phyloP scores from a whole-genome alignment of 768 basidiomycete genomes.

The Naematelia encephala region DNA sequence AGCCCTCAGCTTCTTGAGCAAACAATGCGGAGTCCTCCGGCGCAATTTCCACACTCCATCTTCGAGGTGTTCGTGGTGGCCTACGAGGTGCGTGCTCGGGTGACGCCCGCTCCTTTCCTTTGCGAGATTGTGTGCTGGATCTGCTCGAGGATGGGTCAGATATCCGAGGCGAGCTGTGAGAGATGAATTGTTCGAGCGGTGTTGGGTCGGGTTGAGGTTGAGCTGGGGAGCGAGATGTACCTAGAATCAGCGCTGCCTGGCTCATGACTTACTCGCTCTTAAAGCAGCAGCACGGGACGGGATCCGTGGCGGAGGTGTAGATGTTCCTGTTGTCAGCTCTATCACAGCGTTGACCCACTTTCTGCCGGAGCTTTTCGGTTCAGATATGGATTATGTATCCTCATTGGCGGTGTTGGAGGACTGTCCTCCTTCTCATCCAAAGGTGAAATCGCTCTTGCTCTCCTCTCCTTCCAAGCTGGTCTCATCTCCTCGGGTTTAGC shows the following conservation, averaged over 20 bases:
- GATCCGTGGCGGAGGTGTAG: slow-evolving; percentile 4
- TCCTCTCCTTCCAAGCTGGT: not conserved
- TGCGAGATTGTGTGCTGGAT: slow-evolving; percentile 16
- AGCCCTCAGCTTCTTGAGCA: slow-evolving; percentile 14
- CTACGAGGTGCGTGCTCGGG: not conserved
- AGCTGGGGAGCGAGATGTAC: not conserved
- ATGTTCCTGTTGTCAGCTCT: not conserved
- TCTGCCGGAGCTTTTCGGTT: slow-evolving; percentile 4
- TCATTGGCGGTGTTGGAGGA: slow-evolving; percentile 40
- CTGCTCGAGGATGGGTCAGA: not conserved
- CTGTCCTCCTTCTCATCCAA: slow-evolving; percentile 24
- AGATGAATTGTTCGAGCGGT: not conserved
- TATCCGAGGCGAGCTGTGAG: not conserved
- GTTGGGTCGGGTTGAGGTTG: not conserved
- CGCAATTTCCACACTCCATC: slow-evolving; percentile 29
- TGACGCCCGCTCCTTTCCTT: slow-evolving; percentile 35
- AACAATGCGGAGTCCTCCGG: slow-evolving; percentile 34
- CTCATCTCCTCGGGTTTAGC: not conserved
- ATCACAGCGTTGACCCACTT: slow-evolving; percentile 2
- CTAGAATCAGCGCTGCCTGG: not conserved
- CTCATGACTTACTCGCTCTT: not conserved
- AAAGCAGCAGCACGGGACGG: slow-evolving; percentile 13
- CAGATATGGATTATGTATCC: slow-evolving; percentile 30
- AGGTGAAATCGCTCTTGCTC: not conserved
- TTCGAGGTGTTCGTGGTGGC: slow-evolving; percentile 20